Evolutionary conservation across 2,329 filamentous ascomycete species (phyloP).

Genomic region (Calonectria hongkongensis): DNA sequence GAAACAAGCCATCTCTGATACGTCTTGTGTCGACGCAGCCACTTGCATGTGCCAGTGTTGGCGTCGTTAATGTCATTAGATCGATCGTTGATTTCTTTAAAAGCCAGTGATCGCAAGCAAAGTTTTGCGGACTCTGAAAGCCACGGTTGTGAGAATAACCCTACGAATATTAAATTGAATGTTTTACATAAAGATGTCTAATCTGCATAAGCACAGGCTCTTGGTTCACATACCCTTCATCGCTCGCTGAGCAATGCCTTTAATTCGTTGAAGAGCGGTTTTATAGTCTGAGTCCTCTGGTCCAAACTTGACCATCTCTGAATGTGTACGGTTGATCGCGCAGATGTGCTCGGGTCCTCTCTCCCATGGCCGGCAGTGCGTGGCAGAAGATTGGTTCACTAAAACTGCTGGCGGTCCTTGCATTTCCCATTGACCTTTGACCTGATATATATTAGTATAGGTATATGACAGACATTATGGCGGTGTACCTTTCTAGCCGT

Average conservation of each 20-base stretch:
- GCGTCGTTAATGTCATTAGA: constrained; percentile 50
- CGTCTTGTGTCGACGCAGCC: constrained; percentile 54
- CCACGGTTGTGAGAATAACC: too few species aligned
- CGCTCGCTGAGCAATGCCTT: too few species aligned
- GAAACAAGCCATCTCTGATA: constrained; percentile 51
- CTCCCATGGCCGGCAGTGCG: constrained; percentile 49
- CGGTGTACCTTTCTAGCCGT: too few species aligned
- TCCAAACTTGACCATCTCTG: constrained; percentile 54
- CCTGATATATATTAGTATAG: constrained; percentile 27
- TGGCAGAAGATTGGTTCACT: constrained; percentile 51
- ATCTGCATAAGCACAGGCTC: too few species aligned
- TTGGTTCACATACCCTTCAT: too few species aligned
- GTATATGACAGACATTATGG: too few species aligned
- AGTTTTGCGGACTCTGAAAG: not conserved
- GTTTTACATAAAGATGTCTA: too few species aligned
- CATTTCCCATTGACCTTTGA: constrained; percentile 51
- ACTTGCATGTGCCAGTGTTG: constrained; percentile 56
- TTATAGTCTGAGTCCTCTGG: constrained; percentile 36
- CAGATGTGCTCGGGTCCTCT: constrained; percentile 47
- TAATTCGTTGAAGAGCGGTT: not conserved
- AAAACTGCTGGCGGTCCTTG: constrained; percentile 46
- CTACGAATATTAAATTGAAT: too few species aligned
- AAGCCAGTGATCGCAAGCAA: constrained; percentile 58
- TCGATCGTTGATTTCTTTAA: constrained; percentile 55
- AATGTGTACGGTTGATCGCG: constrained; percentile 49